phyloP scores from a whole-genome alignment of 2,329 filamentous ascomycete species.

The Ophiostoma tasmaniense region DNA sequence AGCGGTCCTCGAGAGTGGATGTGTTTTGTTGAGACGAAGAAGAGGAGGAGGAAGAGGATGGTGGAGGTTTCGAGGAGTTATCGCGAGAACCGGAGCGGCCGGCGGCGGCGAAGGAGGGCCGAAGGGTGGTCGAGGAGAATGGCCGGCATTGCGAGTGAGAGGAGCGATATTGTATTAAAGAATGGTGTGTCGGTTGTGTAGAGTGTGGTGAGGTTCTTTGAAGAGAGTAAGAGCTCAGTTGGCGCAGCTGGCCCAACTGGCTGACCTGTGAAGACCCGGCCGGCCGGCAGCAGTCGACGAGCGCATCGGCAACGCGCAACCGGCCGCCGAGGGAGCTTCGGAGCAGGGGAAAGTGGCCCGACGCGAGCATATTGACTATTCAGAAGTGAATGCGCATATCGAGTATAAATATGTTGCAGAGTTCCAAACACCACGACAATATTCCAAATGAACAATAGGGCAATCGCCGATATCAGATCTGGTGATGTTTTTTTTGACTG shows the following conservation, averaged over 20 bases:
- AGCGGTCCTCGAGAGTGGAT: slow-evolving; percentile 15
- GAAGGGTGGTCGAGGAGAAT: slow-evolving; percentile 9
- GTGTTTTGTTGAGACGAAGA: background rate
- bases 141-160: slow-evolving; percentile 7
- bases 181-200: background rate
- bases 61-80: background rate
- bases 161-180: background rate
- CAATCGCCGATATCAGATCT: background rate
- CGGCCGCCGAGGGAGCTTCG: slow-evolving; percentile 32
- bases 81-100: slow-evolving; percentile 1
- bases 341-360: slow-evolving; percentile 31
- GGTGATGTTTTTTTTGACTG: background rate
- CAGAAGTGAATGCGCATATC: background rate
- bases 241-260: background rate
- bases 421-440: background rate
- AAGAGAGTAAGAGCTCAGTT: background rate
- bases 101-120: slow-evolving; percentile 11
- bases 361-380: slow-evolving; percentile 24
- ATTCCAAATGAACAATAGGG: background rate
- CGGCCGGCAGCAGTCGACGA: background rate
- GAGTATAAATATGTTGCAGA: background rate
- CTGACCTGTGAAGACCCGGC: background rate
- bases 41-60: background rate
- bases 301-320: slow-evolving; percentile 6
- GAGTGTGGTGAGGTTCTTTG: background rate